These are phyloP conservation scores for Tulasnella sp. DNA, from an alignment of 768 basidiomycete genomes.

Conservation along the genomic window DNA sequence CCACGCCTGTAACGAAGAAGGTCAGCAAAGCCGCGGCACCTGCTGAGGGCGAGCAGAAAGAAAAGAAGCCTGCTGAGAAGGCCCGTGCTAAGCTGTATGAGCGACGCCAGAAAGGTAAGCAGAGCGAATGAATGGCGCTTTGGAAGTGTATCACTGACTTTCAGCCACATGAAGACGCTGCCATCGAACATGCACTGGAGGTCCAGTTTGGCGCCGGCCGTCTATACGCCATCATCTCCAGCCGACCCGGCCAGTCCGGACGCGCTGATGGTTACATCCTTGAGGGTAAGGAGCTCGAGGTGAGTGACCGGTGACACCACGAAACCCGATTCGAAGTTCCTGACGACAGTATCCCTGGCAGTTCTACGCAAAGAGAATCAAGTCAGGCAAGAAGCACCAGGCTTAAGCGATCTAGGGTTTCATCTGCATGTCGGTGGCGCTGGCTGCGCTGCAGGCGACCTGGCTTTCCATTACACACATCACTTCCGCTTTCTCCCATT, in stretches of 20 bases:
- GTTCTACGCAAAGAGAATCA: conserved; percentile 94
- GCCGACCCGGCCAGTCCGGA: conserved; percentile 94
- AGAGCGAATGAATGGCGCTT: neutral
- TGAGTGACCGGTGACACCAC: conserved; percentile 35
- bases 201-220: conserved; percentile 90
- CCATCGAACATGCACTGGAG: conserved; percentile 87
- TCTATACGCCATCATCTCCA: conserved; percentile 88
- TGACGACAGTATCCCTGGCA: conserved; percentile 35
- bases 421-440: neutral
- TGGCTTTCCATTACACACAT: neutral
- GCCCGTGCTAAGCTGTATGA: conserved; percentile 72
- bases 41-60: conserved; percentile 47
- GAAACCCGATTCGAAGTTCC: neutral
- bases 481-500: neutral
- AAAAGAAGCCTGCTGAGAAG: conserved; percentile 85
- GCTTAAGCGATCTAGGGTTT: neutral
- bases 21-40: conserved; percentile 56
- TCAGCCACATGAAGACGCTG: conserved; percentile 57
- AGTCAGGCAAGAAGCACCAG: conserved; percentile 93
- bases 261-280: conserved; percentile 96
- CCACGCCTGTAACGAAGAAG: conserved; percentile 89
- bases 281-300: conserved; percentile 98
- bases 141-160: neutral
- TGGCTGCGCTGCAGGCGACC: neutral
- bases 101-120: conserved; percentile 83